Percentiles rank a stretch among this genome's conserved stretches.
Conservation (phyloP, 148 eudicot species). For the Chenopodium album region DNA sequence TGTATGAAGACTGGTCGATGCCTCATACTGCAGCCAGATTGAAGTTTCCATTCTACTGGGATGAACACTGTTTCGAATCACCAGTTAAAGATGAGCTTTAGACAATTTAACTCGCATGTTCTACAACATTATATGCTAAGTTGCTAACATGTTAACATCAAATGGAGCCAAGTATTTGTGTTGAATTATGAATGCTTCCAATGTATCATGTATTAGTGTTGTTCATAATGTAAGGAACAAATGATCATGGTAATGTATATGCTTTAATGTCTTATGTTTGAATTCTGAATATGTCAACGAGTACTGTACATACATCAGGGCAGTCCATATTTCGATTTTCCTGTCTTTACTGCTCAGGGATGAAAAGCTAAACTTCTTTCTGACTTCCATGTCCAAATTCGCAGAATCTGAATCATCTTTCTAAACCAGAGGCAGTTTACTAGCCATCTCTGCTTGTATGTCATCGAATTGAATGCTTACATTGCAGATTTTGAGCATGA, state of each 20-base stretch:
- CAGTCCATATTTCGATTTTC: not conserved
- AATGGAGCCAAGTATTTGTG: not conserved
- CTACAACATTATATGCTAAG: not conserved
- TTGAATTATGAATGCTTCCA: not conserved
- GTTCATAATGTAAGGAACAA: not conserved
- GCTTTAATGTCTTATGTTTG: too few relatives aligned
- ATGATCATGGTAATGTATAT: too few relatives aligned
- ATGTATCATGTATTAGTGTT: not conserved
- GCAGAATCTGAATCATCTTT: too few relatives aligned
- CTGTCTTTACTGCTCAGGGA: not conserved
- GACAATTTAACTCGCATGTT: not conserved
- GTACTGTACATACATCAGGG: not conserved
- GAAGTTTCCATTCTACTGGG: constrained; percentile 84
- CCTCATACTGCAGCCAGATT: constrained; percentile 81
- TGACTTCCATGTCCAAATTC: too few relatives aligned
- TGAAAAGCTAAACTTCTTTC: too few relatives aligned
- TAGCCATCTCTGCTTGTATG: too few relatives aligned
- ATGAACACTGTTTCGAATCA: constrained; percentile 57
- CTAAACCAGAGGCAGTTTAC: too few relatives aligned
- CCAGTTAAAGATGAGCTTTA: constrained; percentile 76
- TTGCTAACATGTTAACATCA: not conserved
- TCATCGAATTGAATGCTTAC: too few relatives aligned
- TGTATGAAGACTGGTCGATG: constrained; percentile 79
- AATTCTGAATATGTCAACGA: too few relatives aligned
- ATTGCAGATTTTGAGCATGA: too few relatives aligned